Conservation (phyloP, 108 stramenopile genomes). For the Nitzschia sp. region DNA sequence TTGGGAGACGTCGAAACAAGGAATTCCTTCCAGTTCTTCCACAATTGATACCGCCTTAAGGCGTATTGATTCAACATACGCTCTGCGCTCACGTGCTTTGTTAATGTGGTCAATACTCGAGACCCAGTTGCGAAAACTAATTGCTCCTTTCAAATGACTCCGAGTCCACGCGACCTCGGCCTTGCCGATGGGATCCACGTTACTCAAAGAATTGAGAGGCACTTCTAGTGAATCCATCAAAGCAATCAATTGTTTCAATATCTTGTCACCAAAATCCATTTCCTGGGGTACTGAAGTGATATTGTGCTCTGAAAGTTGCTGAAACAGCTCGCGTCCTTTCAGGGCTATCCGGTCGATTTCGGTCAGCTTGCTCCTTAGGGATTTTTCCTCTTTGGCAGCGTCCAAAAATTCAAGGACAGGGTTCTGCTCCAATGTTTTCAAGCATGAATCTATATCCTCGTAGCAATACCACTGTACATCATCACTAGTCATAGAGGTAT, state of each 20-base stretch:
- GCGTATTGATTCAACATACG: conserved; percentile 47
- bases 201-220: conserved; percentile 27
- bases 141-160: conserved; percentile 52
- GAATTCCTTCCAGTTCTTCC: conserved; percentile 3
- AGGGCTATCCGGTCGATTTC: conserved; percentile 27
- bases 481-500: conserved; percentile 21
- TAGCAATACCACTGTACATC: conserved; percentile 34
- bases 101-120: conserved; percentile 57
- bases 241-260: conserved; percentile 38
- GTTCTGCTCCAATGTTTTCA: conserved; percentile 23
- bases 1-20: not conserved
- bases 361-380: conserved; percentile 43
- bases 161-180: conserved; percentile 37
- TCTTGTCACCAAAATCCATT: conserved; percentile 27
- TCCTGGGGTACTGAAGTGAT: not conserved
- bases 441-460: conserved; percentile 46
- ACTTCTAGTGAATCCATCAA: conserved; percentile 22
- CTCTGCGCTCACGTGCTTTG: conserved; percentile 44
- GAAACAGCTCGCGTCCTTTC: conserved; percentile 2
- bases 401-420: conserved; percentile 35
- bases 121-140: conserved; percentile 53
- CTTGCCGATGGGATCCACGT: conserved; percentile 60
- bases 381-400: conserved; percentile 40
- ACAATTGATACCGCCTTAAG: not conserved
- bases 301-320: conserved; percentile 5